Conservation (phyloP, 176 grass and related monocot genomes). For the Panicum miliaceum region DNA sequence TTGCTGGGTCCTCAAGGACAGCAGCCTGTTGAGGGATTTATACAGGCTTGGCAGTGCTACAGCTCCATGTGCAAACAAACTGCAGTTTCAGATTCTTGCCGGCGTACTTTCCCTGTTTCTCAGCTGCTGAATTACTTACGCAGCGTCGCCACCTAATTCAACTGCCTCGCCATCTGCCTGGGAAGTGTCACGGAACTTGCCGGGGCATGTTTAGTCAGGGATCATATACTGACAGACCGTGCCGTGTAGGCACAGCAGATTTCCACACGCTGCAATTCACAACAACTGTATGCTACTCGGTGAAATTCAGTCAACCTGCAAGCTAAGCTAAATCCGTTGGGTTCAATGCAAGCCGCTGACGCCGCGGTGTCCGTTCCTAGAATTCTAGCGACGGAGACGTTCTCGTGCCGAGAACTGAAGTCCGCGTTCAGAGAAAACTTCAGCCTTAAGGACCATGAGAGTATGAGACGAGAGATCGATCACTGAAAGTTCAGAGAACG, state of each 20-base stretch:
- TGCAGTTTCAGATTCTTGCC: slow-evolving; percentile 36
- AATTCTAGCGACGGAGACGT: background rate
- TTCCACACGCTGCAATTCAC: background rate
- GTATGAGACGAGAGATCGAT: background rate
- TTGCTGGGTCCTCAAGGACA: background rate
- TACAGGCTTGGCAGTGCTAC: background rate
- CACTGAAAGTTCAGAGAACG: slow-evolving; percentile 3
- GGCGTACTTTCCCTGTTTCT: slow-evolving; percentile 29
- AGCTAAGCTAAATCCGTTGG: background rate
- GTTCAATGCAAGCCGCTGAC: background rate
- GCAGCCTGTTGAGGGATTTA: slow-evolving; percentile 22
- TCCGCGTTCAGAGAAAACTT: background rate
- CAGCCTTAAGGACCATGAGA: background rate
- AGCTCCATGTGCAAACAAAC: background rate
- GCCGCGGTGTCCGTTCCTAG: background rate
- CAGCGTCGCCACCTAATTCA: slow-evolving; percentile 16
- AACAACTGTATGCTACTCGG: background rate
- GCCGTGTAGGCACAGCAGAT: background rate
- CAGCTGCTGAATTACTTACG: background rate
- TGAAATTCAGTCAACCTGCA: background rate
- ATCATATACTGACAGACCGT: background rate
- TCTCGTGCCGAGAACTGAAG: background rate
- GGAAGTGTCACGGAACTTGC: slow-evolving; percentile 40
- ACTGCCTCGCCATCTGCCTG: slow-evolving; percentile 10
- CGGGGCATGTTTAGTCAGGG: slow-evolving; percentile 15